Evolutionary conservation across 257 asterid species (phyloP), one percentile per base, ranked within the genome.

Genomic region (Cordia subcordata): DNA sequence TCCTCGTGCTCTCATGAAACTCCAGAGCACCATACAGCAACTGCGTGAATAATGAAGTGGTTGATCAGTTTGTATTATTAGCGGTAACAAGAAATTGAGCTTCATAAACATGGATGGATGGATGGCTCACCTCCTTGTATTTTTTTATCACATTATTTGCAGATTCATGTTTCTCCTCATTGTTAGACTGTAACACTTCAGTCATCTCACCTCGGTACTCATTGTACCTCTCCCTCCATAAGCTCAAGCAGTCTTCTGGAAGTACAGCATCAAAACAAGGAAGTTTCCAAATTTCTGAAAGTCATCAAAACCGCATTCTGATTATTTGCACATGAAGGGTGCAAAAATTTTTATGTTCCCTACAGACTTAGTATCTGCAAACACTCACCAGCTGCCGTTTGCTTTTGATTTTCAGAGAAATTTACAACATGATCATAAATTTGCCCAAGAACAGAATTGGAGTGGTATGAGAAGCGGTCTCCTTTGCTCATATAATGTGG

Each of bases 401-500:
- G 57, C 17, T 20, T 8, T 53, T 33, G 38, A 53, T 21, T 13
- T 11, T 53, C 38, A 53, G 17, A 22, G 38, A 53, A 10, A 20
- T 13, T 53, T 11, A 15, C 35, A 21, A n/a, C 75, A 22, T 16
- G 58, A 40, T 89, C 86, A 76, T 72, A 75, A 50, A 86, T 84
- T 66, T 67, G 64, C 55, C 97, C 97, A 65, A 89, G 62, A 40
- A 89, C 62, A 16, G 95, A 84, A 23, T 61, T 66, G 21, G 97
- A 89, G 37, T 63, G 64, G 63, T 84, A 89, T 53, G 66, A 64
- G 13, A 13, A 8, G 8, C 57, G 68, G 13, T 59, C 12, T 4
- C 13, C 71, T 76, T 16, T 80, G 61, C 54, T 78, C 90, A 89
- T 77, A 80, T 82, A 72, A 78, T 89, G 95, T n/a, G 95, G 94